Conservation (phyloP, 2,329 filamentous ascomycete genomes). For the Alternaria gansuensis region DNA sequence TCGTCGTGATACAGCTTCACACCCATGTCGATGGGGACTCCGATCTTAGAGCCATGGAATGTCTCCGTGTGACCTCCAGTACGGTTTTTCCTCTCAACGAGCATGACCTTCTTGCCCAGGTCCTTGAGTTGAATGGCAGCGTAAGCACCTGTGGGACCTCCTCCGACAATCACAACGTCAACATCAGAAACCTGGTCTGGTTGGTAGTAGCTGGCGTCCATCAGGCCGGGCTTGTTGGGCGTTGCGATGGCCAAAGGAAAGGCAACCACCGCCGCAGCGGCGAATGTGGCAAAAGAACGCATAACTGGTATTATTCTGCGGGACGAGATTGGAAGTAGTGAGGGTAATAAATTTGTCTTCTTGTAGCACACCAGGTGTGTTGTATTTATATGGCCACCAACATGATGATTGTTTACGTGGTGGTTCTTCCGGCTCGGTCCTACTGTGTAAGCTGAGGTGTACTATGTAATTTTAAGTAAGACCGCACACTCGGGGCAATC, state of each 20-base stretch:
- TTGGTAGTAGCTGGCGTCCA: conserved; percentile 3
- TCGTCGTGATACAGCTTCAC: conserved; percentile 53
- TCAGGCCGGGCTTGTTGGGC: not conserved
- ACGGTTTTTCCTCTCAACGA: conserved; percentile 52
- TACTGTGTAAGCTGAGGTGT: not conserved
- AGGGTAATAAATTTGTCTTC: too few species aligned
- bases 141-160: conserved; percentile 54
- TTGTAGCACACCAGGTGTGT: not conserved
- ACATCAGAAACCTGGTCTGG: conserved; percentile 9
- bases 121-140: conserved; percentile 55
- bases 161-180: conserved; percentile 54
- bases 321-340: too few species aligned
- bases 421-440: not conserved
- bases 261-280: conserved; percentile 6
- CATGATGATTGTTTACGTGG: not conserved
- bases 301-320: not conserved
- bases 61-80: conserved; percentile 62
- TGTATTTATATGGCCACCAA: not conserved
- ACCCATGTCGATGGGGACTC: conserved; percentile 47
- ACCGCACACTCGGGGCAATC: not conserved
- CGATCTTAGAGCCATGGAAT: conserved; percentile 53
- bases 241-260: conserved; percentile 5
- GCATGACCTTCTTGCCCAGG: conserved; percentile 48
- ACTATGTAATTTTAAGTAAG: not conserved
- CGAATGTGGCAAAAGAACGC: not conserved